phyloP scores from a whole-genome alignment of 257 asterid genomes.

The Solanum ossicruentum region DNA sequence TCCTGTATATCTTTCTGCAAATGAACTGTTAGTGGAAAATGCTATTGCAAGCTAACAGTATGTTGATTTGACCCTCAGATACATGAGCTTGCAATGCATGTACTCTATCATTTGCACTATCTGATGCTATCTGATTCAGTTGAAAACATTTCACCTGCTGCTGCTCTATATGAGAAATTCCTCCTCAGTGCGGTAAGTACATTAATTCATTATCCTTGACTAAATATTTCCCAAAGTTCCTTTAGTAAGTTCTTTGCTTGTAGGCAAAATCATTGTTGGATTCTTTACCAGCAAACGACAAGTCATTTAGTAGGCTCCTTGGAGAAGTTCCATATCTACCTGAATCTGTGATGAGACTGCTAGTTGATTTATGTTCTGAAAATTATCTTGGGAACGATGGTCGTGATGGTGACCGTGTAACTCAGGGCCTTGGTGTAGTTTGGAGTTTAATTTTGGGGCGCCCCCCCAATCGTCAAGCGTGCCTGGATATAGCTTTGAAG shows the following conservation, averaged over 20 bases:
- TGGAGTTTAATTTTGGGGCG: conserved; percentile 89
- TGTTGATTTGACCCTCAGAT: conserved; percentile 46
- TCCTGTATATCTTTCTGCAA: background rate
- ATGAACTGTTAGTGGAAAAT: background rate
- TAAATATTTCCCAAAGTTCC: background rate
- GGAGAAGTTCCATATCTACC: conserved; percentile 88
- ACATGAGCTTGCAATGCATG: conserved; percentile 84
- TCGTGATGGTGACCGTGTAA: conserved; percentile 80
- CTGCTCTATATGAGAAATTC: conserved; percentile 61
- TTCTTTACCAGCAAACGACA: conserved; percentile 82
- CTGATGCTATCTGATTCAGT: conserved; percentile 49
- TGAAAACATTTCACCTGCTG: conserved; percentile 36
- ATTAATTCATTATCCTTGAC: conserved; percentile 4
- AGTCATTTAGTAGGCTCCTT: conserved; percentile 88
- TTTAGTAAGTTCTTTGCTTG: conserved; percentile 22
- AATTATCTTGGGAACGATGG: conserved; percentile 38
- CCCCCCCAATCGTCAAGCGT: conserved; percentile 74
- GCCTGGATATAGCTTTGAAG: conserved; percentile 88
- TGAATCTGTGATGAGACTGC: conserved; percentile 63
- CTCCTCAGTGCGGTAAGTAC: conserved; percentile 75
- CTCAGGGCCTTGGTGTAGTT: conserved; percentile 94
- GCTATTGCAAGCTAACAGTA: background rate
- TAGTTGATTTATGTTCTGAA: conserved; percentile 64
- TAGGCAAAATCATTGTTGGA: conserved; percentile 71
- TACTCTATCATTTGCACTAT: conserved; percentile 72